Conservation (phyloP, 208 protist genomes). For the Trypanosoma lewisi region DNA sequence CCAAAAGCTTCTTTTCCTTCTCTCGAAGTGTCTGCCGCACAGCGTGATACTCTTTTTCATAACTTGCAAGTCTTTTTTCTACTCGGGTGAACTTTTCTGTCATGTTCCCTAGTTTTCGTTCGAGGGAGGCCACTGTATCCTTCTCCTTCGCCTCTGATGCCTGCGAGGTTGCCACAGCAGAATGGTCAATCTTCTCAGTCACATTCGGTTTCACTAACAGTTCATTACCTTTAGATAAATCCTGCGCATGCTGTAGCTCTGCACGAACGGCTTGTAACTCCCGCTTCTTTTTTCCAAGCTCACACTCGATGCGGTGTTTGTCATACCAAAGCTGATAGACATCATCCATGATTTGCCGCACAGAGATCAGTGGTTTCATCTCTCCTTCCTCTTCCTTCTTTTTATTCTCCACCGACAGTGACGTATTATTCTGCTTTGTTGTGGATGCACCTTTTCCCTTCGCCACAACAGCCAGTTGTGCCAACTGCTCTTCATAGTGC, state of each 20-base stretch:
- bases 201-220: neutral
- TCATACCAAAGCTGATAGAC: constrained; percentile 18
- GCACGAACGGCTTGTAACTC: neutral
- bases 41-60: constrained; percentile 13
- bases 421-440: neutral
- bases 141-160: neutral
- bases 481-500: constrained; percentile 16
- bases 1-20: constrained; percentile 19
- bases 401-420: neutral
- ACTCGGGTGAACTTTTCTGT: neutral
- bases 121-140: neutral
- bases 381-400: neutral
- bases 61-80: constrained; percentile 9
- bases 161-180: neutral
- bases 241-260: constrained; percentile 4
- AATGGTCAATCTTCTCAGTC: neutral
- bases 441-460: neutral
- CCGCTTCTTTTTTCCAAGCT: constrained; percentile 7
- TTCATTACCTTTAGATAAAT: neutral
- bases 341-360: constrained; percentile 13
- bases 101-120: constrained; percentile 5
- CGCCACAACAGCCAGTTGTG: neutral
- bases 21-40: constrained; percentile 2
- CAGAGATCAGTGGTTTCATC: neutral
- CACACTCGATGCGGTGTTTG: constrained; percentile 11